A percentile compares a stretch with the other conserved stretches of the same genome.
phyloP scores from a whole-genome alignment of 2,329 filamentous ascomycete genomes.

The Ustulina deusta region DNA sequence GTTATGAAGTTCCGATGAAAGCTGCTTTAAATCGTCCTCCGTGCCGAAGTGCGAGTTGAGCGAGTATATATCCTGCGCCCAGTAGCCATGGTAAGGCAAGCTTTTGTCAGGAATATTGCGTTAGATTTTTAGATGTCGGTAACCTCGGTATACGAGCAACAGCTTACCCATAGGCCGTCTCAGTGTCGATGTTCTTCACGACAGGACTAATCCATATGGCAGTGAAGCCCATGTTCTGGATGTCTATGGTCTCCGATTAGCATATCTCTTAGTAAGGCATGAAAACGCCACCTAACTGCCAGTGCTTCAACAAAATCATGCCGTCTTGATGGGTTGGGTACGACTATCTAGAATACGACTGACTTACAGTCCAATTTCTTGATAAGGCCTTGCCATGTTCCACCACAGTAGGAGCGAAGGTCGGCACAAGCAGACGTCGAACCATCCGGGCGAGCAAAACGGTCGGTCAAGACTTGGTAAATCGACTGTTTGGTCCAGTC shows the following conservation, averaged over 20 bases:
- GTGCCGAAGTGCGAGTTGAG: slow-evolving; percentile 74
- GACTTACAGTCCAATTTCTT: slow-evolving; percentile 58
- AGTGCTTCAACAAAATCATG: background rate
- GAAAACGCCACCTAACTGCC: background rate
- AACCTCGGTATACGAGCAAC: background rate
- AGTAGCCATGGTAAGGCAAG: slow-evolving; percentile 62
- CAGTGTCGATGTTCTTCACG: slow-evolving; percentile 55
- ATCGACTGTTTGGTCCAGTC: slow-evolving; percentile 58
- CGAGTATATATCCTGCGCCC: slow-evolving; percentile 63
- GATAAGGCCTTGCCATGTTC: slow-evolving; percentile 61
- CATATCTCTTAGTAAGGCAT: background rate
- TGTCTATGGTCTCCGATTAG: slow-evolving; percentile 48
- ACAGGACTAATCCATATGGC: slow-evolving; percentile 61
- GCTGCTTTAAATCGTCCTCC: slow-evolving; percentile 61
- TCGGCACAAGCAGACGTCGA: slow-evolving; percentile 51
- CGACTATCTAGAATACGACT: background rate
- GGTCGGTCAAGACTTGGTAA: slow-evolving; percentile 55
- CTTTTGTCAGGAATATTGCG: slow-evolving; percentile 37
- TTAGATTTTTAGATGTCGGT: slow-evolving; percentile 6
- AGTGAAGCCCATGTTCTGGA: slow-evolving; percentile 60
- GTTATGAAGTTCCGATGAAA: slow-evolving; percentile 63
- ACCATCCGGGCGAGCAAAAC: slow-evolving; percentile 54
- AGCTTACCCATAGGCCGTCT: slow-evolving; percentile 55
- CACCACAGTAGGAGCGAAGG: slow-evolving; percentile 60
- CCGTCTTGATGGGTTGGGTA: background rate